Evolutionary conservation across 352 stramenopile species (phyloP).

Genomic region (Globisporangium acanthophoron): DNA sequence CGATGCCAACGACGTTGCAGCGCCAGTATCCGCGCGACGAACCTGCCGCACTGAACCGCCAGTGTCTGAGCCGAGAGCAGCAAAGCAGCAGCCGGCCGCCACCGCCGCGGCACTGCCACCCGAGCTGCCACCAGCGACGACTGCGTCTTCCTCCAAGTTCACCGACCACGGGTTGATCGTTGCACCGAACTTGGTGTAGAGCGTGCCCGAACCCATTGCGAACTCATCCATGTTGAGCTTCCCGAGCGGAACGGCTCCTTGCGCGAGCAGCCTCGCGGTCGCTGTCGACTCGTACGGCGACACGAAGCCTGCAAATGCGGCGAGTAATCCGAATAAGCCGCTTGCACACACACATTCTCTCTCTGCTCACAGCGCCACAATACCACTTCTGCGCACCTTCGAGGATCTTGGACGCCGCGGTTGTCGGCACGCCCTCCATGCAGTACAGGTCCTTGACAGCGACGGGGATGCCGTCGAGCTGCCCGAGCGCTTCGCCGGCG

Average conservation of each 20-base stretch:
- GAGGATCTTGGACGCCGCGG: constrained; percentile 88
- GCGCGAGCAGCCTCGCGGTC: constrained; percentile 77
- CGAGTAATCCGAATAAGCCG: not conserved
- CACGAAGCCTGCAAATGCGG: constrained; percentile 54
- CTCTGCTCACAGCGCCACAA: not conserved
- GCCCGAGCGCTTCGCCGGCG: constrained; percentile 28
- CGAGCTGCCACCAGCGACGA: constrained; percentile 91
- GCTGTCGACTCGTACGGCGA: constrained; percentile 88
- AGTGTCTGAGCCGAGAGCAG: constrained; percentile 96
- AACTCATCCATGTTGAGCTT: constrained; percentile 99
- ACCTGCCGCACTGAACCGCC: constrained; percentile 94
- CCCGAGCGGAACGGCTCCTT: constrained; percentile 91
- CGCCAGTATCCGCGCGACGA: not conserved
- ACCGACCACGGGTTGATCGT: constrained; percentile 88
- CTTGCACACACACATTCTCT: not conserved
- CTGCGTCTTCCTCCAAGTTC: constrained; percentile 37
- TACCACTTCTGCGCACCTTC: constrained; percentile 19
- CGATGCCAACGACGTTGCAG: not conserved
- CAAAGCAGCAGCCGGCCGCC: constrained; percentile 86
- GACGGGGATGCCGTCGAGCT: constrained; percentile 94
- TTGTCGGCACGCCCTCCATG: constrained; percentile 83
- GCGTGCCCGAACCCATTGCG: constrained; percentile 95
- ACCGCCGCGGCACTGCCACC: constrained; percentile 93
- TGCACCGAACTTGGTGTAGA: constrained; percentile 86
- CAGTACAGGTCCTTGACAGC: constrained; percentile 97